Evolutionary conservation across 164 flowering plant species (phyloP).

Genomic region (Vitis amurensis): DNA sequence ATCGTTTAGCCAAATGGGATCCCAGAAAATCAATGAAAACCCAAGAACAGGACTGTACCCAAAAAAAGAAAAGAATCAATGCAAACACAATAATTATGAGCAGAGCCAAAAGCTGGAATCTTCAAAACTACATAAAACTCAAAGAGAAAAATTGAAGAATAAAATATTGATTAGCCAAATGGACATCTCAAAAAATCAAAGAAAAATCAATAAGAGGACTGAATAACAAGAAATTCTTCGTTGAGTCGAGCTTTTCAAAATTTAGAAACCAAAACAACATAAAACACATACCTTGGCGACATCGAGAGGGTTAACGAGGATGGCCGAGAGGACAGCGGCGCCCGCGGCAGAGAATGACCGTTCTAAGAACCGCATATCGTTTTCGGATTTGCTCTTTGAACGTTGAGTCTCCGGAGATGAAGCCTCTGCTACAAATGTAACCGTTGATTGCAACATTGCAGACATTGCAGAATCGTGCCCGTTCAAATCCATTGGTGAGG

Average conservation of each 20-base stretch:
- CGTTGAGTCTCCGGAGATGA: not conserved
- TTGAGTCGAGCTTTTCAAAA: not conserved
- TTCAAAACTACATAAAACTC: too few relatives aligned
- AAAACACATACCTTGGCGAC: slow-evolving; percentile 50
- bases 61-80: too few relatives aligned
- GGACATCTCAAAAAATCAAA: too few relatives aligned
- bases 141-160: too few relatives aligned
- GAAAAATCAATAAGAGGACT: not conserved
- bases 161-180: too few relatives aligned
- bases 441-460: slow-evolving; percentile 9
- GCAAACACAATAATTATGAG: too few relatives aligned
- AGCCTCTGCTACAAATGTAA: slow-evolving; percentile 7
- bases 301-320: slow-evolving; percentile 69
- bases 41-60: too few relatives aligned
- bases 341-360: slow-evolving; percentile 67
- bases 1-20: too few relatives aligned
- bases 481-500: slow-evolving; percentile 2
- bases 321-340: slow-evolving; percentile 66
- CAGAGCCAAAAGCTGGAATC: too few relatives aligned
- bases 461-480: slow-evolving; percentile 11
- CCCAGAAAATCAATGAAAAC: too few relatives aligned
- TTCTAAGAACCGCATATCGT: slow-evolving; percentile 34
- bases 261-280: not conserved
- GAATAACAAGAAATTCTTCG: not conserved
- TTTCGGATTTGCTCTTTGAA: slow-evolving; percentile 15